Conservation (phyloP, 352 stramenopile genomes). For the Globisporangium barbulae region DNA sequence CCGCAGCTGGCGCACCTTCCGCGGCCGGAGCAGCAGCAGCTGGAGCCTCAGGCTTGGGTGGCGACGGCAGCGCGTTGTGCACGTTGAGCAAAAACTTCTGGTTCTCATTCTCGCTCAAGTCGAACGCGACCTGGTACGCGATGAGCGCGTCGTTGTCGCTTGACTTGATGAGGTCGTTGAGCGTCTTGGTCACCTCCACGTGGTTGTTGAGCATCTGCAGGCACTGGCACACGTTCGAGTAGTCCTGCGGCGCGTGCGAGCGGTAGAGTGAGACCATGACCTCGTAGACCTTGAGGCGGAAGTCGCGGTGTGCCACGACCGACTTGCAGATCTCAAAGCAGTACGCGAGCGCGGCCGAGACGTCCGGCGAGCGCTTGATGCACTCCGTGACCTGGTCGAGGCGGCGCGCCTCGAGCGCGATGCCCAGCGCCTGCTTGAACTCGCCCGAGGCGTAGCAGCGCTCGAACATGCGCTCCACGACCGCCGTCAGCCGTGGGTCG, state of each 20-base stretch:
- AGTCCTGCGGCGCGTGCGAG: slow-evolving; percentile 52
- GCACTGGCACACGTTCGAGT: slow-evolving; percentile 83
- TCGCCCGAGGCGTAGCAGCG: slow-evolving; percentile 93
- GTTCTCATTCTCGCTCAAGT: slow-evolving; percentile 97
- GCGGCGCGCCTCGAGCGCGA: slow-evolving; percentile 94
- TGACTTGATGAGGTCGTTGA: slow-evolving; percentile 82
- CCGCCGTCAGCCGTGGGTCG: slow-evolving; percentile 90
- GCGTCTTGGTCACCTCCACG: slow-evolving; percentile 81
- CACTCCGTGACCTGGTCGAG: slow-evolving; percentile 92
- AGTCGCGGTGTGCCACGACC: slow-evolving; percentile 91
- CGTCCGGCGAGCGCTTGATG: slow-evolving; percentile 77
- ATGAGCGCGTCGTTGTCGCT: slow-evolving; percentile 80
- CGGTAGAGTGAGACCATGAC: slow-evolving; percentile 89
- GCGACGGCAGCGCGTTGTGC: slow-evolving; percentile 78
- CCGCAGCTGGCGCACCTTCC: slow-evolving; percentile 15
- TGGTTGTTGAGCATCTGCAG: slow-evolving; percentile 88
- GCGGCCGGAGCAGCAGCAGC: slow-evolving; percentile 28
- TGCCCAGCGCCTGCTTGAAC: slow-evolving; percentile 96
- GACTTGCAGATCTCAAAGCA: slow-evolving; percentile 93
- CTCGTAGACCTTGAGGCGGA: slow-evolving; percentile 93
- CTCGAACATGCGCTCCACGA: slow-evolving; percentile 98
- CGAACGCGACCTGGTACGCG: slow-evolving; percentile 98
- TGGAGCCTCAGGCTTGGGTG: slow-evolving; percentile 29
- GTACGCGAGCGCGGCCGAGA: slow-evolving; percentile 83
- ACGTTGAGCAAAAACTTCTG: slow-evolving; percentile 96